Base-by-base conservation (phyloP, 2,329 filamentous ascomycete species). In the Verticillium isaacii region DNA sequence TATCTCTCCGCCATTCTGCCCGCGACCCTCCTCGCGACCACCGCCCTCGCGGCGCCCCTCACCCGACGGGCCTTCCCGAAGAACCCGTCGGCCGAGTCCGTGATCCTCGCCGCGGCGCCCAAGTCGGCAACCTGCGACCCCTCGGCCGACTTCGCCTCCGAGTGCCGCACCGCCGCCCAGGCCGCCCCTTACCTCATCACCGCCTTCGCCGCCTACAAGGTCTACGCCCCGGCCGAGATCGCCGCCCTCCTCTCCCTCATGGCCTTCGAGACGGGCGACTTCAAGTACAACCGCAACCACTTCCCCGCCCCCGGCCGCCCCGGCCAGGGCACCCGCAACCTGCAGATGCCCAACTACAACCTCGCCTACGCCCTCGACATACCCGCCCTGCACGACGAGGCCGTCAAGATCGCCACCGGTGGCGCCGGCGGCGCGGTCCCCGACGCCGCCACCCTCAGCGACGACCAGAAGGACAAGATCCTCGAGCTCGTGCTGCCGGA, bases 221-320 rank as follows among this genome's bases (percentile, higher is more conserved):
- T 93, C 67, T 80, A 75, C 57, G 72, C 73, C 37, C 74, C 76
- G 25, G 82, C 80, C 25, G 85, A 89, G 67, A 87, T 90, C 70
- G 91, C 91, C 7, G 90, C 88, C 25, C 74, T 93, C 17, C 70
- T 95, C 54, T 80, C 87, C 14, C 79, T 92, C 69, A 89, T 91
- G 77, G 85, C 88, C 12, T 88, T 87, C 70, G 92, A 96, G 77
- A 86, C 85, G 1, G 85, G 62, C 25, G 81, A 88, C 65, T 91
- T 93, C 76, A 81, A 84, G 68, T 93, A 85, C 82, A 91, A 89
- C 74, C 82, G 80, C 73, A 92, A 93, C 75, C 78, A 86, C 68
- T 66, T 60, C 37, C 76, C 78, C 65, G 1, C 83, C 81, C n/a
- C 70, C 76, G 45, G 45, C 45, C 45, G 45, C 0, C 81, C 88